Evolutionary conservation across 768 basidiomycete genomes (phyloP).

Genomic region (Jaapia argillacea): DNA sequence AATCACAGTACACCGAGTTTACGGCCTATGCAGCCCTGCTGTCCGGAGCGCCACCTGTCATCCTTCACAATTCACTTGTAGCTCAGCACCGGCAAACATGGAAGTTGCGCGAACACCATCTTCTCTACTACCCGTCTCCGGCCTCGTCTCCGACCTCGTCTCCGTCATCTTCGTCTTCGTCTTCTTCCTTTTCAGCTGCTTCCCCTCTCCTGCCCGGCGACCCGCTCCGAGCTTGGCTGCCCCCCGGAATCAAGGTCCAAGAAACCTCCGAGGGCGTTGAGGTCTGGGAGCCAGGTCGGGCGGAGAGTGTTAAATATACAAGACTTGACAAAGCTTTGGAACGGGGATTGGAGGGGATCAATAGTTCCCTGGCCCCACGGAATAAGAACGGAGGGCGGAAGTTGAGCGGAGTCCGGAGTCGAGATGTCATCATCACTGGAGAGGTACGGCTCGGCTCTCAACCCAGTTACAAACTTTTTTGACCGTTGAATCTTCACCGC

Average conservation of each 20-base stretch:
- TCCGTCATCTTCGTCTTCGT: conserved; percentile 17
- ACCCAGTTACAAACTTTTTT: no score
- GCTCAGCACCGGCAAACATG: conserved; percentile 87
- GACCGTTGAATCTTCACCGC: no score
- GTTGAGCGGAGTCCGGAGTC: conserved; percentile 19
- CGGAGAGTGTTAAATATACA: conserved; percentile 18
- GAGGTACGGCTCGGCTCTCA: no score
- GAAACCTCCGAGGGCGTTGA: conserved; percentile 39
- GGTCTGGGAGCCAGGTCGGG: conserved; percentile 32
- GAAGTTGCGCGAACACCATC: conserved; percentile 72
- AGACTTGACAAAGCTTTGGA: conserved; percentile 6
- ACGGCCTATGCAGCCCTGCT: conserved; percentile 71
- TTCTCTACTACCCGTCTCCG: conserved; percentile 19
- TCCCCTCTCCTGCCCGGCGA: conserved; percentile 51
- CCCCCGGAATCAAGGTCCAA: conserved; percentile 35
- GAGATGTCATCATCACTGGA: conserved; percentile 64
- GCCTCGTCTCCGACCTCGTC: conserved; percentile 22
- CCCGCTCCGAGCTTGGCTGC: conserved; percentile 53
- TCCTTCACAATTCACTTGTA: conserved; percentile 64
- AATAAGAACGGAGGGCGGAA: conserved; percentile 3
- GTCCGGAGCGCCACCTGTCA: conserved; percentile 52
- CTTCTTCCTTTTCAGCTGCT: neutral
- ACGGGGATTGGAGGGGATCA: neutral
- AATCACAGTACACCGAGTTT: conserved; percentile 84
- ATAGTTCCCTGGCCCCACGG: no score